A percentile compares a stretch with the other conserved stretches of the same genome.
Conservation (phyloP, 176 grass and related monocot genomes). For the Oropetium thomaeum region DNA sequence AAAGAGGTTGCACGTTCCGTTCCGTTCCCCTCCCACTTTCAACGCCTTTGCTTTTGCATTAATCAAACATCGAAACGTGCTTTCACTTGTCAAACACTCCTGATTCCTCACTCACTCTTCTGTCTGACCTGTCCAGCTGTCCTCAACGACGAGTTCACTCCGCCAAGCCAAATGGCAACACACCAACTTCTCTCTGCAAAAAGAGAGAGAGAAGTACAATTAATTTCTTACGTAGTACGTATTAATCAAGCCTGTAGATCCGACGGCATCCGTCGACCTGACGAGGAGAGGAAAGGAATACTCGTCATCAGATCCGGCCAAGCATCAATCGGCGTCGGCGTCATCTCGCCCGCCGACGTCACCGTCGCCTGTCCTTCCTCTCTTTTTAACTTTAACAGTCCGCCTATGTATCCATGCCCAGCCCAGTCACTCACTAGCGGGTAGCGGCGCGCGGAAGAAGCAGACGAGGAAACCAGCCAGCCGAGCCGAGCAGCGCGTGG, state of each 20-base stretch:
- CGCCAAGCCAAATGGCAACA: slow-evolving; percentile 42
- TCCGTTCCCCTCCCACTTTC: not conserved
- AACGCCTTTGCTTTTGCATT: slow-evolving; percentile 16
- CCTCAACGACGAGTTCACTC: not conserved
- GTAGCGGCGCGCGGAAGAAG: not conserved
- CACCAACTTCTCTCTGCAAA: not conserved
- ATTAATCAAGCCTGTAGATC: no score
- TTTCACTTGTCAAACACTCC: not conserved
- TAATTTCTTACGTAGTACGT: no score
- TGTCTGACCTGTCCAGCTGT: not conserved
- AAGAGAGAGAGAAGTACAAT: not conserved
- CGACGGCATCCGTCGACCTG: not conserved
- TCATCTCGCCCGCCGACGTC: not conserved
- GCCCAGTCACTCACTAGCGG: not conserved
- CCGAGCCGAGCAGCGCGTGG: not conserved
- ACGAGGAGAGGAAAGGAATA: not conserved
- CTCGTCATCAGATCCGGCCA: not conserved
- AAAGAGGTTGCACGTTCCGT: not conserved
- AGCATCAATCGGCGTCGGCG: not conserved
- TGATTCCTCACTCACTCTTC: not conserved
- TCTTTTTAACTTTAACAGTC: not conserved
- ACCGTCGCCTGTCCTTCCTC: not conserved
- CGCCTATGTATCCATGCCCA: not conserved
- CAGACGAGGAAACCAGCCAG: not conserved
- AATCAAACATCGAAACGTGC: not conserved